Evolutionary conservation across 2,329 filamentous ascomycete genomes (phyloP), one percentile per base, ranked within the genome.

Genomic region (Penicillium palitans): DNA sequence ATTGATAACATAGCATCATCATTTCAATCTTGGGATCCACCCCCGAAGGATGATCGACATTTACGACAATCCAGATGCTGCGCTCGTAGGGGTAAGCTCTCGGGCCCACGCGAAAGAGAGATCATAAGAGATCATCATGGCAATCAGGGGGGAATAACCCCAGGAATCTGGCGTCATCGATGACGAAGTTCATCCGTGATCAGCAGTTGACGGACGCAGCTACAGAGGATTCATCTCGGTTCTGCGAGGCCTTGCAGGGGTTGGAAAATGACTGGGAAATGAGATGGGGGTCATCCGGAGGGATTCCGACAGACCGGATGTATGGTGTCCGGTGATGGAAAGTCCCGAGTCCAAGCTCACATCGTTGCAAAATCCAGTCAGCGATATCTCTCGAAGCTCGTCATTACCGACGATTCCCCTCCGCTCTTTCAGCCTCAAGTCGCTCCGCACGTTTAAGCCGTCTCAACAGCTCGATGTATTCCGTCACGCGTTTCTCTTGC

Each of bases 401-500:
- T 53, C 41, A 47, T 46, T 59, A 62, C n/a, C 25, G 57, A 25
- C 63, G 63, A 29, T 40, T 46, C 1, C 64, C 56, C 40, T 60
- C 53, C 15, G 62, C 66, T 31, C 66, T 57, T 57, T 74, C 70
- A 29, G 68, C 67, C 58, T 76, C 69, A 41, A 71, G 59, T 60
- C 72, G 70, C 65, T 78, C 76, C 13, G 74, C 76, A 31, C 78
- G 71, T 63, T 78, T 77, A 44, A 74, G 55, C 62, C 70, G 70
- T 55, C 79, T 67, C 57, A 79, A 62, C 12, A 71, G 59, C n/a
- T 79, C 73, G 59, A 80, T 75, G 64, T 79, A 81, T 49, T 79
- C 77, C 24, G 70, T 73, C 40, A 81, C 76, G 42, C 78, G 67
- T 59, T 70, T 72, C 69, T 81, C 79, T 2, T 79, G 79, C 72